Conservation (phyloP, 805 yeast genomes). For the Saturnispora besseyi region DNA sequence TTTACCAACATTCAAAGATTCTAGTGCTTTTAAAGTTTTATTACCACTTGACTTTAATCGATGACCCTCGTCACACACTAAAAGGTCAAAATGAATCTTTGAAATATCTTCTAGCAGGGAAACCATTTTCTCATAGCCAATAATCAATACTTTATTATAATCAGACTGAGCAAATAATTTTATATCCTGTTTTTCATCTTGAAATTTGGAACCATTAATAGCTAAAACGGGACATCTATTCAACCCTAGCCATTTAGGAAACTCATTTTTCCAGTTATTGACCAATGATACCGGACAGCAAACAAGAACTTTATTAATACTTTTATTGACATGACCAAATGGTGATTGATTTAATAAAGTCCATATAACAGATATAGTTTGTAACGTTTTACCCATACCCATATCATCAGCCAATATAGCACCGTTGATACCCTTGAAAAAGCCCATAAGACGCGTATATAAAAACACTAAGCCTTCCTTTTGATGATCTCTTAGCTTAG, state of each 20-base stretch:
- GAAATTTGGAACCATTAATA: slow-evolving; percentile 39
- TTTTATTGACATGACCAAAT: slow-evolving; percentile 25
- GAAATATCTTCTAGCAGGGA: slow-evolving; percentile 42
- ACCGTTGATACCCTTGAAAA: slow-evolving; percentile 46
- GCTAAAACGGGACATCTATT: slow-evolving; percentile 60
- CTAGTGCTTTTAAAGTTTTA: slow-evolving; percentile 59
- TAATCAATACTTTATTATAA: slow-evolving; percentile 73
- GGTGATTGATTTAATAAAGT: slow-evolving; percentile 68
- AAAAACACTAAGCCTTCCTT: slow-evolving; percentile 73
- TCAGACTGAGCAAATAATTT: slow-evolving; percentile 53
- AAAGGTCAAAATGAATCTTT: slow-evolving; percentile 45
- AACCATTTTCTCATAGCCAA: slow-evolving; percentile 80
- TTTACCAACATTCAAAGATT: slow-evolving; percentile 41
- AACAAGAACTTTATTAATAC: slow-evolving; percentile 50
- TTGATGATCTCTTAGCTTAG: slow-evolving; percentile 73
- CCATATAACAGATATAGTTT: slow-evolving; percentile 79
- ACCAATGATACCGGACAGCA: slow-evolving; percentile 90
- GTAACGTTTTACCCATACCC: slow-evolving; percentile 91
- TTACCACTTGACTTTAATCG: slow-evolving; percentile 68
- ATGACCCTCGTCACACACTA: slow-evolving; percentile 95
- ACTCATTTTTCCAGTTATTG: slow-evolving; percentile 81
- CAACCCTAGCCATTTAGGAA: slow-evolving; percentile 76
- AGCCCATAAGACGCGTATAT: slow-evolving; percentile 76
- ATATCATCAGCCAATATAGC: slow-evolving; percentile 91
- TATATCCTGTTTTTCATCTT: slow-evolving; percentile 50